phyloP scores from a whole-genome alignment of 768 basidiomycete genomes.

The Tricholoma sp. region DNA sequence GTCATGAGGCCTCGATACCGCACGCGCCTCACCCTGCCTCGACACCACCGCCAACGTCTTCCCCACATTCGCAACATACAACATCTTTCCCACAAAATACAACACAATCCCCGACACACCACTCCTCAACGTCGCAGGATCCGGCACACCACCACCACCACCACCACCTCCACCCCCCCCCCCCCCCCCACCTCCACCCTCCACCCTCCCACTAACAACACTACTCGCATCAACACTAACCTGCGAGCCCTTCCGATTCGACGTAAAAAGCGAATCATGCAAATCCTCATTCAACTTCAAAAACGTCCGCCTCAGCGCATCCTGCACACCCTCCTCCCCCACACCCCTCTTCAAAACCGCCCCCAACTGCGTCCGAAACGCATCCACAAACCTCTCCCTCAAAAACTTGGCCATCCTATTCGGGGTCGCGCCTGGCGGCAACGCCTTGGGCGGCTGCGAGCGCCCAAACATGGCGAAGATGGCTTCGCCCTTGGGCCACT shows the following conservation, averaged over 20 bases:
- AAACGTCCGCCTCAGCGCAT: conserved; percentile 86
- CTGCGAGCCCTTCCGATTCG: conserved; percentile 68
- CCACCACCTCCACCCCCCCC: neutral
- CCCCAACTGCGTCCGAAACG: conserved; percentile 56
- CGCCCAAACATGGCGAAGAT: conserved; percentile 97
- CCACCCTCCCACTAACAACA: conserved; percentile 10
- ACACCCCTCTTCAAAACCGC: conserved; percentile 33
- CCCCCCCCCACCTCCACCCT: neutral
- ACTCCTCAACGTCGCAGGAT: conserved; percentile 50
- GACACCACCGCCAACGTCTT: conserved; percentile 86
- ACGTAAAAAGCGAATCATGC: conserved; percentile 58
- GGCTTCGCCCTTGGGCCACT: conserved; percentile 78
- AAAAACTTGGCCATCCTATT: conserved; percentile 79
- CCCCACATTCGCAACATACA: conserved; percentile 90
- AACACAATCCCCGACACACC: conserved; percentile 86
- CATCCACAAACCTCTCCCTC: conserved; percentile 69
- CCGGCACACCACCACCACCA: too few species aligned
- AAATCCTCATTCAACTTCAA: conserved; percentile 78
- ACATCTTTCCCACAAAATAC: conserved; percentile 71
- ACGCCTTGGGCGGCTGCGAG: conserved; percentile 39
- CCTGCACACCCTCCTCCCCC: conserved; percentile 50
- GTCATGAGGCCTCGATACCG: conserved; percentile 78
- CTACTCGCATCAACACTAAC: conserved; percentile 43
- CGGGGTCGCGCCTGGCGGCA: conserved; percentile 44
- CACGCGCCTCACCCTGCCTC: conserved; percentile 62